Base-by-base conservation (phyloP, 768 basidiomycete genomes). In the Austroboletus festivus region DNA sequence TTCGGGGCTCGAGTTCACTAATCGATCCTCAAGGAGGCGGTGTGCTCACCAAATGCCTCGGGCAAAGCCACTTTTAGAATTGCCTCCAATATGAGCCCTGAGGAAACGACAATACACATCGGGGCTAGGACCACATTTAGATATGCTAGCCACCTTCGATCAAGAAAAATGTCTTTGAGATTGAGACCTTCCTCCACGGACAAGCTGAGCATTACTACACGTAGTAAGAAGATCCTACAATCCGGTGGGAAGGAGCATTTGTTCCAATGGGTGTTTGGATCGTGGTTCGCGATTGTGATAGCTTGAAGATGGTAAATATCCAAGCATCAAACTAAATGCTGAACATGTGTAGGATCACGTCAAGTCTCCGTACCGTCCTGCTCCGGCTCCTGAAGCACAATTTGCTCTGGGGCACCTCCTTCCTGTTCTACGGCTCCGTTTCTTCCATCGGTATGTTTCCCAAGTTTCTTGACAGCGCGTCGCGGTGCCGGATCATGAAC, bases 371-470 rank as follows among this genome's bases (percentile, higher is more conserved):
- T 69, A 42, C 59, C 63, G 19, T 73, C 73, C 49, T 76, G 76
- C 44, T 77, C 73, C 23, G 68, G 72, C 55, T 76, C 75, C 55
- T 67, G 65, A 26, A 72, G 60, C 20, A 75, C 65, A 23, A 74
- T 56, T 48, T 62, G 62, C 37, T 51, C 56, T 6, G 62, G 51
- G 4, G 20, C n/a, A n/a, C n/a, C 30, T 24, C 42, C 38, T 44
- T 19, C 54, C 21, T 43, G 45, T 23, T 38, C 44, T 16, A 44
- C 42, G 1, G 42, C 35, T 16, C 49, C 48, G n/a, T 45, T 52
- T 35, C 42, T 54, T 46, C 39, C 56, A 19, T 19, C 52, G 44
- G 42, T 34, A 34, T 46, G 40, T 34, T 15, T 47, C 42, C 49
- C 46, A n/a, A 10, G 47, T 4, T 45, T 54, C 49, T 47, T 44